Conservation (phyloP, 371 early-diverging fungal species). For the Zopfochytrium polystomum region DNA sequence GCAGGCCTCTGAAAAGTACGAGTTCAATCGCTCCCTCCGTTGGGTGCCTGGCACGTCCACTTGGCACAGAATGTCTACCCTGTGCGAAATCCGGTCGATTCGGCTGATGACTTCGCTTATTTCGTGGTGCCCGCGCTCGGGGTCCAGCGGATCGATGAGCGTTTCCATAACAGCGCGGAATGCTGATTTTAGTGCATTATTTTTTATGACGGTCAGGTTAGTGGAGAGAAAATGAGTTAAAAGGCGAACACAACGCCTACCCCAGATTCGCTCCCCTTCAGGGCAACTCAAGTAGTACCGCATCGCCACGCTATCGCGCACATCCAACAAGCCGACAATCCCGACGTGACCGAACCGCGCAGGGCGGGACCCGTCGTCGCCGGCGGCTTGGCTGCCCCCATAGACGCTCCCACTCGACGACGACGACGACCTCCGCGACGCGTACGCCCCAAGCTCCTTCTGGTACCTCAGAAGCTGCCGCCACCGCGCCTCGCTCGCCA, state of each 20-base stretch:
- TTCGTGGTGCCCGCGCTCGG: slow-evolving; percentile 18
- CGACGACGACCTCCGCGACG: no score
- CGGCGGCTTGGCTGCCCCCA: background rate
- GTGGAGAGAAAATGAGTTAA: slow-evolving; percentile 1
- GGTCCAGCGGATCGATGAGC: slow-evolving; percentile 13
- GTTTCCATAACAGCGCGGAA: slow-evolving; percentile 16
- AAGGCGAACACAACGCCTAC: slow-evolving; percentile 9
- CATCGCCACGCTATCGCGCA: slow-evolving; percentile 15
- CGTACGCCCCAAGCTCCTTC: background rate
- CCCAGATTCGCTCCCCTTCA: slow-evolving; percentile 22
- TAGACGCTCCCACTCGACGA: no score
- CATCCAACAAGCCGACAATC: background rate
- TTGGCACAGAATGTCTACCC: slow-evolving; percentile 22
- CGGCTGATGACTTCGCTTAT: slow-evolving; percentile 7
- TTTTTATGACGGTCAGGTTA: background rate
- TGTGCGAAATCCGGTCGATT: slow-evolving; percentile 22
- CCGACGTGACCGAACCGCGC: background rate
- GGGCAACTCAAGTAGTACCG: slow-evolving; percentile 21
- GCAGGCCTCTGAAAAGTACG: slow-evolving; percentile 25
- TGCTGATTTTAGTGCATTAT: background rate
- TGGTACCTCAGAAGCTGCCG: background rate
- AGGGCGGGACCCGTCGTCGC: background rate
- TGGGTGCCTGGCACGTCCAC: slow-evolving; percentile 22
- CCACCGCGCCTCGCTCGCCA: slow-evolving; percentile 3
- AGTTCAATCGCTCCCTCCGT: slow-evolving; percentile 15